These are phyloP conservation scores for Lactarius sp. DNA, from an alignment of 768 basidiomycete genomes.

Conservation along the genomic window DNA sequence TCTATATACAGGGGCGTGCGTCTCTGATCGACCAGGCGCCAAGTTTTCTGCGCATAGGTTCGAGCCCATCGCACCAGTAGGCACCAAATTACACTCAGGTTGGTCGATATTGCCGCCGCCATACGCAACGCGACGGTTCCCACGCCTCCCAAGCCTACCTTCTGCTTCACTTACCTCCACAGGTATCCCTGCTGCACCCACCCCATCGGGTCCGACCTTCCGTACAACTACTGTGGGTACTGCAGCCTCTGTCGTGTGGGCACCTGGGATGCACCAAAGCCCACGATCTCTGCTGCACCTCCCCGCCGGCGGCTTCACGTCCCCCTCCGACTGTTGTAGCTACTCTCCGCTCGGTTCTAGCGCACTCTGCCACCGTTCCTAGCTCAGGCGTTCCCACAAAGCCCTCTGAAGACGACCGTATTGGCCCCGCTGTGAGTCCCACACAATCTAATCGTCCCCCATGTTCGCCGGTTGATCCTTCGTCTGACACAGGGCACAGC, in stretches of 20 bases:
- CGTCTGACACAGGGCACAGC: slow-evolving; percentile 60
- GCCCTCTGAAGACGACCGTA: slow-evolving; percentile 74
- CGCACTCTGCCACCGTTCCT: slow-evolving; percentile 35
- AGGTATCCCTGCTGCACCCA: slow-evolving; percentile 34
- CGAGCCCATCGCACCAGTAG: slow-evolving; percentile 79
- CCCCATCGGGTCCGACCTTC: slow-evolving; percentile 36
- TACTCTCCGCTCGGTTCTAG: slow-evolving; percentile 30
- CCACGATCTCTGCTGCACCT: slow-evolving; percentile 32
- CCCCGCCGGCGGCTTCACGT: slow-evolving; percentile 33
- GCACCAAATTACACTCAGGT: slow-evolving; percentile 72
- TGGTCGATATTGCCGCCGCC: slow-evolving; percentile 56
- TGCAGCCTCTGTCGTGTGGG: slow-evolving; percentile 40
- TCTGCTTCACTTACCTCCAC: slow-evolving; percentile 39
- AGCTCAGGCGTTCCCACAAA: slow-evolving; percentile 55
- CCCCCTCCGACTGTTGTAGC: slow-evolving; percentile 36
- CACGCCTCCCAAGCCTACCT: slow-evolving; percentile 29
- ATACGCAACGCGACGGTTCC: slow-evolving; percentile 35
- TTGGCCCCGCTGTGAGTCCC: slow-evolving; percentile 55
- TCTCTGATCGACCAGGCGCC: slow-evolving; percentile 61
- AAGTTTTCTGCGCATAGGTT: slow-evolving; percentile 79
- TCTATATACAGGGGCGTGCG: too few relatives aligned
- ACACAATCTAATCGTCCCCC: not conserved
- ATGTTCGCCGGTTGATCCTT: too few relatives aligned
- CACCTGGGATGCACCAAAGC: slow-evolving; percentile 54
- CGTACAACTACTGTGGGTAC: slow-evolving; percentile 30